A percentile compares a stretch with the other conserved stretches of the same genome.
phyloP scores from a whole-genome alignment of 148 eudicot species.

The Chenopodium suecicum region DNA sequence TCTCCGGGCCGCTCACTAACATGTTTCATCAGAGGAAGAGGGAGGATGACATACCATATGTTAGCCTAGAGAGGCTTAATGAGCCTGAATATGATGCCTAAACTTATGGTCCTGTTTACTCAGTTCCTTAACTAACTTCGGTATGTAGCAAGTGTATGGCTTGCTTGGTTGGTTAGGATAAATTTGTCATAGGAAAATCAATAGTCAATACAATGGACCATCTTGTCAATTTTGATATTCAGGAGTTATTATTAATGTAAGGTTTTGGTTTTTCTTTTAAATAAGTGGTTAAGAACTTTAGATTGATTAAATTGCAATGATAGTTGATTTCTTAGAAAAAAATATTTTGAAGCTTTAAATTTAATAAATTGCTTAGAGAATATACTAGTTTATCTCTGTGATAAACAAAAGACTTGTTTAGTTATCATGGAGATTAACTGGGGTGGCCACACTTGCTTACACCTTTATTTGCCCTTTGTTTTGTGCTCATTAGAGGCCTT shows the following conservation, averaged over 20 bases:
- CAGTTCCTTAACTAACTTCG: conserved; percentile 19
- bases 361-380: too few species aligned
- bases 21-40: conserved; percentile 21
- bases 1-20: conserved; percentile 24
- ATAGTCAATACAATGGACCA: background rate
- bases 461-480: background rate
- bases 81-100: conserved; percentile 18
- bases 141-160: background rate
- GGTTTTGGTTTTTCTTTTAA: background rate
- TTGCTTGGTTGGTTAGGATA: background rate
- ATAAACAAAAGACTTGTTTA: too few species aligned
- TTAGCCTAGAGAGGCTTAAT: conserved; percentile 26
- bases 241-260: background rate
- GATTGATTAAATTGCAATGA: too few species aligned
- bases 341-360: too few species aligned
- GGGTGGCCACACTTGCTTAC: too few species aligned
- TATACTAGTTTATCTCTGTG: too few species aligned
- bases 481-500: background rate
- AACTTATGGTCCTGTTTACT: conserved; percentile 32
- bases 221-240: background rate
- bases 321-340: too few species aligned
- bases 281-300: background rate
- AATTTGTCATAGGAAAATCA: conserved; percentile 2
- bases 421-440: too few species aligned
- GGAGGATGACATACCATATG: conserved; percentile 22